phyloP scores from a whole-genome alignment of 1,139 yeast species.

The Sugiyamaella paludigena region DNA sequence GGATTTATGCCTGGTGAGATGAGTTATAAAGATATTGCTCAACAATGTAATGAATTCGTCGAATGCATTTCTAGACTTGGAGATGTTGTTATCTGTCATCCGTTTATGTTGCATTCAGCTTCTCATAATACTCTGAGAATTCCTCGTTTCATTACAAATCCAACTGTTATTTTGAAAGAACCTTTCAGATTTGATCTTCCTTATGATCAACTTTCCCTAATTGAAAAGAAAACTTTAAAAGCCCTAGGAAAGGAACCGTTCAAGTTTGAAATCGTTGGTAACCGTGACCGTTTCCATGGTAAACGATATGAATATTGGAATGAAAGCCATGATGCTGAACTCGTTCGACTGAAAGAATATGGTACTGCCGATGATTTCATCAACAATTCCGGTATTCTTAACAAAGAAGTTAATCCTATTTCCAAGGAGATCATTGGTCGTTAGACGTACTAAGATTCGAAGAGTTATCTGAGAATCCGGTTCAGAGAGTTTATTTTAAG shows the following conservation, averaged over 20 bases:
- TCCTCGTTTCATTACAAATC: conserved; percentile 19
- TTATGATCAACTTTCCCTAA: conserved; percentile 11
- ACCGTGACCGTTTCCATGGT: conserved; percentile 13
- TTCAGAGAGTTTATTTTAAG: no score
- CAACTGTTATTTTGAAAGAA: conserved; percentile 16
- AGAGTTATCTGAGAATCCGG: no score
- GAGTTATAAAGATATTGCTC: conserved; percentile 7
- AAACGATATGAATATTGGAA: conserved; percentile 13
- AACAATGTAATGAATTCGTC: conserved; percentile 14
- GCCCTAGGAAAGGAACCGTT: conserved; percentile 14
- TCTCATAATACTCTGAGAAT: conserved; percentile 13
- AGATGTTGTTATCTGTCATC: conserved; percentile 19
- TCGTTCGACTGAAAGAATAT: conserved; percentile 9
- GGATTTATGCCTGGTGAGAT: conserved; percentile 14
- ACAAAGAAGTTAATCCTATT: conserved; percentile 1
- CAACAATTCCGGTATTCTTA: conserved; percentile 10
- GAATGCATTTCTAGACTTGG: conserved; percentile 17
- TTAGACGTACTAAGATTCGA: no score
- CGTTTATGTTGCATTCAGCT: conserved; percentile 19
- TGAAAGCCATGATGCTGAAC: conserved; percentile 12
- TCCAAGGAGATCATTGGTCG: conserved; percentile 14
- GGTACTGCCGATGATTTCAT: conserved; percentile 14
- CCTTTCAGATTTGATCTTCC: conserved; percentile 16
- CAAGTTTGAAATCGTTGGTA: conserved; percentile 12
- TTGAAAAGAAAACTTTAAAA: conserved; percentile 16